These are phyloP conservation scores for Pseudogymnoascus sp. DNA, from an alignment of 2,329 filamentous ascomycete species.

Conservation along the genomic window DNA sequence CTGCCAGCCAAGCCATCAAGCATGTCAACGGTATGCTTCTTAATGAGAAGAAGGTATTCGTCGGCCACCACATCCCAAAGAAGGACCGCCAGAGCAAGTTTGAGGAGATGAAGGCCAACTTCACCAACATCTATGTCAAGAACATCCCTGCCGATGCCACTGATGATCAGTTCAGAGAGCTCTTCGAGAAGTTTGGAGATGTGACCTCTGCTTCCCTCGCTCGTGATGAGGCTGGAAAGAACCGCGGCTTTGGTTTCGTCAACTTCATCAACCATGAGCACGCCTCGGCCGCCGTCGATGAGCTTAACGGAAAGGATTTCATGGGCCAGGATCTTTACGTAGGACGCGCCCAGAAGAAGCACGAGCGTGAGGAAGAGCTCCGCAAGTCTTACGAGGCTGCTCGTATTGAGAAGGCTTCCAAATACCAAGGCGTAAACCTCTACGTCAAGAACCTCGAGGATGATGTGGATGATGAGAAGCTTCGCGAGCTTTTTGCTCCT, in stretches of 20 bases:
- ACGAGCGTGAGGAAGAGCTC: slow-evolving; percentile 98
- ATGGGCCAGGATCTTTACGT: slow-evolving; percentile 95
- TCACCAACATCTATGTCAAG: slow-evolving; percentile 99
- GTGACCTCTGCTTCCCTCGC: slow-evolving; percentile 94
- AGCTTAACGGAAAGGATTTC: slow-evolving; percentile 87
- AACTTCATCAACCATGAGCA: slow-evolving; percentile 91
- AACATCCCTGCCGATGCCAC: slow-evolving; percentile 79
- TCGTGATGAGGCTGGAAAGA: slow-evolving; percentile 82
- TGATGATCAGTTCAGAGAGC: slow-evolving; percentile 87
- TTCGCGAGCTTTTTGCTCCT: slow-evolving; percentile 83
- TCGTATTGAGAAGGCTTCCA: slow-evolving; percentile 95
- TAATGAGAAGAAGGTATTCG: slow-evolving; percentile 99
- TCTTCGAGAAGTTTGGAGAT: slow-evolving; percentile 87
- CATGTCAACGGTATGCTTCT: slow-evolving; percentile 99
- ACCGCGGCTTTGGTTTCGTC: slow-evolving; percentile 91
- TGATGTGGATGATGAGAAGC: slow-evolving; percentile 95
- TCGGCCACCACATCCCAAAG: slow-evolving; percentile 98
- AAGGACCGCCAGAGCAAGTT: slow-evolving; percentile 99
- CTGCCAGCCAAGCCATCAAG: slow-evolving; percentile 94
- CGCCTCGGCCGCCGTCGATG: slow-evolving; percentile 78
- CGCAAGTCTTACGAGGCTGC: slow-evolving; percentile 98
- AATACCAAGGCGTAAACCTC: slow-evolving; percentile 98
- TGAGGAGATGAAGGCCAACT: slow-evolving; percentile 99
- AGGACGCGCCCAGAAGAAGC: slow-evolving; percentile 98
- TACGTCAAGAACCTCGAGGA: slow-evolving; percentile 99